These are phyloP conservation scores for Tuber melanosporum DNA, from an alignment of 495 filamentous ascomycete genomes.

Conservation along the genomic window DNA sequence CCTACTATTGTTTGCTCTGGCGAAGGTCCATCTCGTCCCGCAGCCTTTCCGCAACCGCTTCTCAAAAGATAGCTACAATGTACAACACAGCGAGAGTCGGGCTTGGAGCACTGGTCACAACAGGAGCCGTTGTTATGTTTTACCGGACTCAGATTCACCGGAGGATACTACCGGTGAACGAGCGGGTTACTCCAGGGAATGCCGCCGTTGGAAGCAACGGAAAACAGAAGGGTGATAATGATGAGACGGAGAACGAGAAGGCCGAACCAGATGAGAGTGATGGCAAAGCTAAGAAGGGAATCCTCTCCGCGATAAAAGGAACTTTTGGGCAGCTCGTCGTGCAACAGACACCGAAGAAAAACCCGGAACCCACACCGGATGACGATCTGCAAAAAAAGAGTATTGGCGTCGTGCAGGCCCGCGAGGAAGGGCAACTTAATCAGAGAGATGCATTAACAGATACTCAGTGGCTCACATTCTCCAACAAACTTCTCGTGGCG, in stretches of 20 bases:
- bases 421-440: slow-evolving; percentile 3
- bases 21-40: not conserved
- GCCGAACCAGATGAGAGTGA: slow-evolving; percentile 7
- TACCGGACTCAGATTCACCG: slow-evolving; percentile 30
- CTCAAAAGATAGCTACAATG: slow-evolving; percentile 19
- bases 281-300: not conserved
- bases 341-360: slow-evolving; percentile 17
- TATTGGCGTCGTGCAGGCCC: not conserved
- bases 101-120: slow-evolving; percentile 30
- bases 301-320: not conserved
- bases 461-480: slow-evolving; percentile 38
- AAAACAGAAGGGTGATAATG: slow-evolving; percentile 3
- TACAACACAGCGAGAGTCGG: slow-evolving; percentile 31
- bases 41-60: not conserved
- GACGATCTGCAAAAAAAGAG: slow-evolving; percentile 10
- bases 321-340: slow-evolving; percentile 8
- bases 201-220: not conserved
- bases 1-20: not conserved
- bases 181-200: not conserved
- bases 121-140: slow-evolving; percentile 27
- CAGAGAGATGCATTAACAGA: slow-evolving; percentile 22
- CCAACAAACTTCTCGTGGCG: slow-evolving; percentile 28
- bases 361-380: not conserved
- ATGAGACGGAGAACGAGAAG: not conserved
- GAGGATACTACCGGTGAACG: not conserved